phyloP scores from a whole-genome alignment of 129 eudicot genomes.

The Artemisia annua region DNA sequence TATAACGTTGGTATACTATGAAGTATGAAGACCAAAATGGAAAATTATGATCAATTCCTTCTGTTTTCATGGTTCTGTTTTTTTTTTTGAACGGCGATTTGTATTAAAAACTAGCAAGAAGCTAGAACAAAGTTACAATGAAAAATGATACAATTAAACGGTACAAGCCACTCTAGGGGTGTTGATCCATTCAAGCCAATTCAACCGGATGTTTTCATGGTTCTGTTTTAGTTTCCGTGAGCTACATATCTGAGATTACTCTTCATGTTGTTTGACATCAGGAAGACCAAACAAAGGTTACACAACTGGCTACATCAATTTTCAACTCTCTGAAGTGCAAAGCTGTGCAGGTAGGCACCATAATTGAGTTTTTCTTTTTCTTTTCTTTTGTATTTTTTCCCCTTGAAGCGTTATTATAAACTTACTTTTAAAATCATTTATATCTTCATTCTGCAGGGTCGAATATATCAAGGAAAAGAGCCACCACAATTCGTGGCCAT shows the following conservation, averaged over 20 bases:
- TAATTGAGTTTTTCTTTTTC: background rate
- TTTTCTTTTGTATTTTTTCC: background rate
- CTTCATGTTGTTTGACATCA: conserved; percentile 21
- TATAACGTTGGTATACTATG: no score
- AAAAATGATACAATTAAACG: no score
- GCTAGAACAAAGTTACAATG: no score
- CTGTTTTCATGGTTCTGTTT: background rate
- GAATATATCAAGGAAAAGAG: conserved; percentile 90
- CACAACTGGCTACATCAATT: conserved; percentile 64
- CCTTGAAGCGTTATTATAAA: background rate
- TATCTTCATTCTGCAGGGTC: conserved; percentile 56
- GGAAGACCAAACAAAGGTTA: conserved; percentile 80
- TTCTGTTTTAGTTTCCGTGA: background rate
- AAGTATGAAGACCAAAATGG: no score
- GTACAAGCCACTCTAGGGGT: no score
- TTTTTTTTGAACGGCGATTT: no score
- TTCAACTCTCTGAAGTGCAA: conserved; percentile 80
- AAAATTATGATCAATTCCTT: no score
- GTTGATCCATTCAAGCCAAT: no score
- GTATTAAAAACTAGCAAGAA: no score
- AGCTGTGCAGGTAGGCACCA: conserved; percentile 79
- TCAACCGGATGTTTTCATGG: background rate
- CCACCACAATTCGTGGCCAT: conserved; percentile 95
- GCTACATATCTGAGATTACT: background rate
- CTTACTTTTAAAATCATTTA: conserved; percentile 15